A percentile compares a stretch with the other conserved stretches of the same genome.
Evolutionary conservation across 352 stramenopile genomes (phyloP).

Genomic region (Globisporangium paroecandrum): DNA sequence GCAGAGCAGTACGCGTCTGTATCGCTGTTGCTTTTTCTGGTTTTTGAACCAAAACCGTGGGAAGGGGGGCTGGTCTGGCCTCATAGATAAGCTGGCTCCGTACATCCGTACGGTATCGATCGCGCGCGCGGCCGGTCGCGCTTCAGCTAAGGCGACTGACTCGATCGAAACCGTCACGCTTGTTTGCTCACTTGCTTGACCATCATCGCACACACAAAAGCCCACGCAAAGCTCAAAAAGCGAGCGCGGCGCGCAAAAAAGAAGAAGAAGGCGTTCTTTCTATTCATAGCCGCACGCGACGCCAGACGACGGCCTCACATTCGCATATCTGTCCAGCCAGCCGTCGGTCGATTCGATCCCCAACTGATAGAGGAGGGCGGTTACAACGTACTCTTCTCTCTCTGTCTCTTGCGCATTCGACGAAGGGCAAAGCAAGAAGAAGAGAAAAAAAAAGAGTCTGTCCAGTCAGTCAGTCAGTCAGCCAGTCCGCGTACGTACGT

Average conservation of each 20-base stretch:
- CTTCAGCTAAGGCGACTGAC: neutral
- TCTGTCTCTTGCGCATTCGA: conserved; percentile 1
- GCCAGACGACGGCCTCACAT: neutral
- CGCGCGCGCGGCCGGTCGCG: neutral
- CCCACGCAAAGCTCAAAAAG: neutral
- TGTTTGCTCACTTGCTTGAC: neutral
- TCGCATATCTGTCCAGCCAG: neutral
- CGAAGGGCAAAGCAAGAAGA: neutral
- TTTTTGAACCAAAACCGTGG: neutral
- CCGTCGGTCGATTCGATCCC: neutral
- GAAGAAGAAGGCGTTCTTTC: conserved; percentile 7
- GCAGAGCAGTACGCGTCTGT: neutral
- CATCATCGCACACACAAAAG: neutral
- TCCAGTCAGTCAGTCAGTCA: neutral
- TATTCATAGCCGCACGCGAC: conserved; percentile 8
- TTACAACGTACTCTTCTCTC: neutral
- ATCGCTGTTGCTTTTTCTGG: neutral
- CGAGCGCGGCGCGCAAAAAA: neutral
- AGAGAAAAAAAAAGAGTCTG: neutral
- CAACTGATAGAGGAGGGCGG: neutral
- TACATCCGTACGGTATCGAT: neutral
- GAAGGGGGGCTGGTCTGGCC: neutral
- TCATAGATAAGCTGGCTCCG: neutral
- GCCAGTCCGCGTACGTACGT: neutral
- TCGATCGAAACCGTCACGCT: conserved; percentile 1